These are phyloP conservation scores for Yamadazyma conglobata DNA, from an alignment of 1,139 yeast species.

Conservation along the genomic window DNA sequence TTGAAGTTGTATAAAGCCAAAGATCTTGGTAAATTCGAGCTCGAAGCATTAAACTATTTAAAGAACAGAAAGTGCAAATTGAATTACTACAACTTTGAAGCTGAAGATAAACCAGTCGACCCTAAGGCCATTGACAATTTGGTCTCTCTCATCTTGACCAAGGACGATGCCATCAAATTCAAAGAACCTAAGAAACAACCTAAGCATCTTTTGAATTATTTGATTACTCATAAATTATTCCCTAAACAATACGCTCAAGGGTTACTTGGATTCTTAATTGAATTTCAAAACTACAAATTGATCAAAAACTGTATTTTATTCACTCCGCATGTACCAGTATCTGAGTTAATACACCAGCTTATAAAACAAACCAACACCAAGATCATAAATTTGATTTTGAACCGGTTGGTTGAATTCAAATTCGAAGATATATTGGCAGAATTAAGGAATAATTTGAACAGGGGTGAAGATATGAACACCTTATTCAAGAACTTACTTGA, in stretches of 20 bases:
- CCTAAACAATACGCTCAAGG: slow-evolving; percentile 59
- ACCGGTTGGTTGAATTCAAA: slow-evolving; percentile 11
- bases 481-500: slow-evolving; percentile 34
- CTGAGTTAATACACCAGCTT: slow-evolving; percentile 61
- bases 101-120: slow-evolving; percentile 63
- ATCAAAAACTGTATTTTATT: slow-evolving; percentile 80
- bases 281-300: slow-evolving; percentile 49
- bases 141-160: slow-evolving; percentile 39
- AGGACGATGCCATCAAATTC: slow-evolving; percentile 9
- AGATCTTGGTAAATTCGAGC: slow-evolving; percentile 9
- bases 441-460: slow-evolving; percentile 20
- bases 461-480: slow-evolving; percentile 14
- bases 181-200: slow-evolving; percentile 35
- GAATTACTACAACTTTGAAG: slow-evolving; percentile 9
- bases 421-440: slow-evolving; percentile 42
- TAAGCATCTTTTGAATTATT: slow-evolving; percentile 61
- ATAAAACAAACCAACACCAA: slow-evolving; percentile 49
- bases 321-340: slow-evolving; percentile 64
- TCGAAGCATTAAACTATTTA: slow-evolving; percentile 12
- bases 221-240: slow-evolving; percentile 83
- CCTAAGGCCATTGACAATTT: slow-evolving; percentile 51
- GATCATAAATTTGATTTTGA: slow-evolving; percentile 50
- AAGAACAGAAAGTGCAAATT: slow-evolving; percentile 12
- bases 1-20: slow-evolving; percentile 19
- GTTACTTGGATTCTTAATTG: slow-evolving; percentile 46